Evolutionary conservation across 1,284 basidiomycete species (phyloP).

Genomic region (Porodaedalea pini): DNA sequence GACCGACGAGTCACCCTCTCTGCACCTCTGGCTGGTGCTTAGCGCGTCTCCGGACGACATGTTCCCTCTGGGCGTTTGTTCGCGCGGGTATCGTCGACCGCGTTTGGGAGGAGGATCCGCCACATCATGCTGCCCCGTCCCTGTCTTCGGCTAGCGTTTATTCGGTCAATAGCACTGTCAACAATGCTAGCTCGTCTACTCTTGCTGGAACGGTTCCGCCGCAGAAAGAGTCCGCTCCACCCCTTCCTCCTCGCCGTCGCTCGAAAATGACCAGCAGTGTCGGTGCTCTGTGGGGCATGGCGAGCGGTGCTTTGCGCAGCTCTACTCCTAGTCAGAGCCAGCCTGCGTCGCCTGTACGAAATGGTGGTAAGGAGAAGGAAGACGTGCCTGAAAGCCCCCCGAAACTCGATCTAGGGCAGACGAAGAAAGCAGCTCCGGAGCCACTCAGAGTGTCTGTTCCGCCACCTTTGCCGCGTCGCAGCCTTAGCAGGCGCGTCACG

Average conservation of each 20-base stretch:
- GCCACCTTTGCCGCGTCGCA: slow-evolving; percentile 35
- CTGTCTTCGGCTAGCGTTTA: slow-evolving; percentile 17
- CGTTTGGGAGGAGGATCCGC: slow-evolving; percentile 78
- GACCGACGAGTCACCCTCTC: slow-evolving; percentile 57
- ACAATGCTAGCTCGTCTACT: neutral
- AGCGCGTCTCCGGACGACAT: slow-evolving; percentile 76
- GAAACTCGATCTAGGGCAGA: slow-evolving; percentile 9
- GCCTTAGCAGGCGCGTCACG: slow-evolving; percentile 30
- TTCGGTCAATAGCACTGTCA: slow-evolving; percentile 24
- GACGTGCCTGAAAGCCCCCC: neutral
- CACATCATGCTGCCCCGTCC: slow-evolving; percentile 29
- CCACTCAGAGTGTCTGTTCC: slow-evolving; percentile 25
- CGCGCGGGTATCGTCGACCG: slow-evolving; percentile 78
- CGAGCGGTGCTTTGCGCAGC: slow-evolving; percentile 16
- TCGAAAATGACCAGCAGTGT: slow-evolving; percentile 28
- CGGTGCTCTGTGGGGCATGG: slow-evolving; percentile 20
- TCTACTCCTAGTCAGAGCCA: slow-evolving; percentile 8
- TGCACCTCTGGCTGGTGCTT: slow-evolving; percentile 79
- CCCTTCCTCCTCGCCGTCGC: slow-evolving; percentile 30
- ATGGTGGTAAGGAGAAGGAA: slow-evolving; percentile 24
- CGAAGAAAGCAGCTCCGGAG: slow-evolving; percentile 15
- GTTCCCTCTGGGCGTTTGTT: slow-evolving; percentile 88
- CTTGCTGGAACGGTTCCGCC: slow-evolving; percentile 13
- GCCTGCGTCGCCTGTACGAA: slow-evolving; percentile 31
- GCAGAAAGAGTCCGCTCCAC: slow-evolving; percentile 26